A percentile compares a stretch with the other conserved stretches of the same genome.
Conservation (phyloP, 78 protist genomes). For the Bodo saltans region DNA sequence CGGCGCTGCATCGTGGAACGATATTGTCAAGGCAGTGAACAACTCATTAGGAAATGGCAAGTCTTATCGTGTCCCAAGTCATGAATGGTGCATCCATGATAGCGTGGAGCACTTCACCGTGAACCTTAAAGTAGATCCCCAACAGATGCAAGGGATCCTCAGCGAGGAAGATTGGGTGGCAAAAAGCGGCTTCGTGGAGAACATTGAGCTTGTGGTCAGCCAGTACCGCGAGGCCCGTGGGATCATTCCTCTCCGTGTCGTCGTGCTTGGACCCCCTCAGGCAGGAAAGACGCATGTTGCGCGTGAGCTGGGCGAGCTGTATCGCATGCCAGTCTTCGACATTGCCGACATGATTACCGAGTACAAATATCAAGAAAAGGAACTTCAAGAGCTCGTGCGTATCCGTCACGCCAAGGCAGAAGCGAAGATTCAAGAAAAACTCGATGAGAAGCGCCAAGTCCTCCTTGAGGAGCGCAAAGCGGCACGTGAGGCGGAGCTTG, state of each 20-base stretch:
- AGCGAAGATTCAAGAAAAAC: not conserved
- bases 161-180: slow-evolving; percentile 32
- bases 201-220: not conserved
- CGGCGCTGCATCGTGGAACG: not conserved
- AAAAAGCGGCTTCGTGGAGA: slow-evolving; percentile 31
- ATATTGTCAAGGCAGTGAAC: slow-evolving; percentile 24
- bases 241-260: slow-evolving; percentile 27
- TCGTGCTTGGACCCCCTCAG: slow-evolving; percentile 51
- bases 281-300: slow-evolving; percentile 31
- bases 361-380: not conserved
- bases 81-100: slow-evolving; percentile 13
- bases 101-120: slow-evolving; percentile 7
- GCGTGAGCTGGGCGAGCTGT: not conserved
- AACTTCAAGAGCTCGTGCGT: not conserved
- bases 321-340: slow-evolving; percentile 5
- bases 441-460: not conserved
- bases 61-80: not conserved
- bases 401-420: not conserved
- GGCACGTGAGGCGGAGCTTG: not conserved
- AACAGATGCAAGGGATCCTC: not conserved
- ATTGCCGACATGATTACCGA: not conserved
- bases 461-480: not conserved
- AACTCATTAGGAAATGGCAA: slow-evolving; percentile 36
- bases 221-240: slow-evolving; percentile 33
- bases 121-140: not conserved